Base-by-base conservation (phyloP, 371 early-diverging fungal genomes). In the Funneliformis caledonium region DNA sequence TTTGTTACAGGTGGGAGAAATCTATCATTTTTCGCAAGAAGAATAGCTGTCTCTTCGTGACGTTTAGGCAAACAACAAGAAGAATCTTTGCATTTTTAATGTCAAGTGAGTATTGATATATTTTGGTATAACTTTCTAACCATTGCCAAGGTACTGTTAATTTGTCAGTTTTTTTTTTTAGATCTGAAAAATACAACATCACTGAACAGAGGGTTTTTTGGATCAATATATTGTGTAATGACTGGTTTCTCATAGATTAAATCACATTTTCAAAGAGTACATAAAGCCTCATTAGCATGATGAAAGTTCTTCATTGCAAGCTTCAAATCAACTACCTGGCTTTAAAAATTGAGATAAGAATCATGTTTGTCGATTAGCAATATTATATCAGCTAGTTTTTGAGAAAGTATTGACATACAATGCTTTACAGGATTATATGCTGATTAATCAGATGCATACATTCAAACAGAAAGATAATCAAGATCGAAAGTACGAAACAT, bases 191-290 rank as follows among this genome's bases (percentile, higher is more conserved):
- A 26, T 26, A 26, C 0, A 26, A 26, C 26, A 26, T 26, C 0
- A 26, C 26, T 26, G 26, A 26, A 62, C 12, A 7, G 62, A 31
- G 12, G 6, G 6, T 22, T 31, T 62, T 62, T 62, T 67, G 0
- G 68, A 43, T 67, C 68, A 43, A 26, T 67, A 67, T 67, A 67
- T n/a, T 67, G 68, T 26, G 4, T 67, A n/a, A 4, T 67, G 0
- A 67, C 68, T 37, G 68, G 31, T 67, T 67, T 26, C 68, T 31
- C n/a, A 43, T 26, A 67, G 2, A 67, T 67, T 26, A 16, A 33
- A 67, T 67, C 68, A 12, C 4, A 1, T 12, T 67, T 67, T 16
- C 68, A 31, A n/a, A 67, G 31, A 9, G 12, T 31, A 37, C 14
- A 6, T 9, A 31, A 67, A 67, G 68, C 7, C 1, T 67, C 43